phyloP scores from a whole-genome alignment of 345 rosid genomes.

The Tarenaya hassleriana region DNA sequence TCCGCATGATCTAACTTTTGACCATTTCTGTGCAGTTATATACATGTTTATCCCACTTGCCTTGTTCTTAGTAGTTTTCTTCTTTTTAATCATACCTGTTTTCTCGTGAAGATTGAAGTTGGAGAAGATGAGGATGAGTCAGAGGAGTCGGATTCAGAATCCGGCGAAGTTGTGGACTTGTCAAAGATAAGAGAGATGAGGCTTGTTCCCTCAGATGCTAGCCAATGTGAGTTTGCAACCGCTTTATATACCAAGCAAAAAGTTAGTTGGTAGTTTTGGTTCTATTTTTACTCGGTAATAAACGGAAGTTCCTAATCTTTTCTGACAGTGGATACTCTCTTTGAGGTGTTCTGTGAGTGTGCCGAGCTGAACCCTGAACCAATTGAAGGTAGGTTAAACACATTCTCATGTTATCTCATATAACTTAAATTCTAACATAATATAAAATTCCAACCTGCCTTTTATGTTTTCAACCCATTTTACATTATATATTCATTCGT shows the following conservation, averaged over 20 bases:
- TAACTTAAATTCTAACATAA: neutral
- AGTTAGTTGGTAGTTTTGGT: no score
- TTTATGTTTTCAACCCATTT: neutral
- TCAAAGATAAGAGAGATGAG: slow-evolving; percentile 81
- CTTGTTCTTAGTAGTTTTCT: neutral
- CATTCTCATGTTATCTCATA: no score
- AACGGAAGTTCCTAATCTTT: no score
- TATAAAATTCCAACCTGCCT: neutral
- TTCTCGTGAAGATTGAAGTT: slow-evolving; percentile 56
- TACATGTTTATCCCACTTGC: neutral
- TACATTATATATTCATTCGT: neutral
- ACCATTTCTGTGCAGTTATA: no score
- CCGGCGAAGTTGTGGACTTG: slow-evolving; percentile 43
- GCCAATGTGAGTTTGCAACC: slow-evolving; percentile 43
- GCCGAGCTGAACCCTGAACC: slow-evolving; percentile 96
- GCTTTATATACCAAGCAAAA: no score
- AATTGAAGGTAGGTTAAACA: slow-evolving; percentile 43
- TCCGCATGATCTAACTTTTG: no score
- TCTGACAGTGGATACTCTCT: slow-evolving; percentile 73
- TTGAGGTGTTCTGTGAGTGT: slow-evolving; percentile 80
- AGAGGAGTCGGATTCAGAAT: slow-evolving; percentile 58
- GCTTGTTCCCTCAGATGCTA: slow-evolving; percentile 82
- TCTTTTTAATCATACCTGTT: neutral
- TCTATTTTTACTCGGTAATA: no score
- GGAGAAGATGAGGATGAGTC: slow-evolving; percentile 53